These are phyloP conservation scores for Phlebiopsis gigantea DNA, from an alignment of 768 basidiomycete genomes.

Conservation along the genomic window DNA sequence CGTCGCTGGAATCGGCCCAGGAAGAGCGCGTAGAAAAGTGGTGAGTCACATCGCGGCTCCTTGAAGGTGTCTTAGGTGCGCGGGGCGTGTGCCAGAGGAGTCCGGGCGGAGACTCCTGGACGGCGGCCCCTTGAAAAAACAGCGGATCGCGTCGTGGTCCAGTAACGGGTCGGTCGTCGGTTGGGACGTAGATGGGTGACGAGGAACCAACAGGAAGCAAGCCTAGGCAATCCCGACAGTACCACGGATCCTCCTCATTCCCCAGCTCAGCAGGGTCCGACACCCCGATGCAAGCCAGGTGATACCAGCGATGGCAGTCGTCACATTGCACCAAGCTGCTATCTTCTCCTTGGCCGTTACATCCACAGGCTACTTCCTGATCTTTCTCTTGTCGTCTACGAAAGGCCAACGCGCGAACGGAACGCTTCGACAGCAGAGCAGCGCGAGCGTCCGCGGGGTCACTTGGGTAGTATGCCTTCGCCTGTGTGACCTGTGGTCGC, in stretches of 20 bases:
- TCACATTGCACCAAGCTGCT: conserved; percentile 82
- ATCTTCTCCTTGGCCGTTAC: conserved; percentile 57
- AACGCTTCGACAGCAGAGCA: conserved; percentile 68
- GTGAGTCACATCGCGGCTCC: conserved; percentile 11
- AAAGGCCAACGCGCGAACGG: conserved; percentile 55
- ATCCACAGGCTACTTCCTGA: conserved; percentile 61
- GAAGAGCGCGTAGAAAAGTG: conserved; percentile 30
- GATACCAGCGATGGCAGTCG: conserved; percentile 76
- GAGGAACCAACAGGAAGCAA: conserved; percentile 38
- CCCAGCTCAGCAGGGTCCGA: conserved; percentile 58
- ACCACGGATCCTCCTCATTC: conserved; percentile 78
- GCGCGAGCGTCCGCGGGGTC: conserved; percentile 76
- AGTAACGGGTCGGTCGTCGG: conserved; percentile 42
- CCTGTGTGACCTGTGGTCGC: neutral
- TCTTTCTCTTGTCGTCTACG: conserved; percentile 42
- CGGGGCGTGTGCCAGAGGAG: conserved; percentile 39
- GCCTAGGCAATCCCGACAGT: conserved; percentile 51
- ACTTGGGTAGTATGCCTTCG: conserved; percentile 35
- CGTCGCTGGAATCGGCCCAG: conserved; percentile 46
- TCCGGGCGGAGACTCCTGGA: conserved; percentile 50
- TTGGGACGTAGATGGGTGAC: conserved; percentile 69
- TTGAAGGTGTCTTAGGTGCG: conserved; percentile 48
- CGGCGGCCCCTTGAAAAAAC: conserved; percentile 47
- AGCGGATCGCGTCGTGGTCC: conserved; percentile 46
- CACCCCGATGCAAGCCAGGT: conserved; percentile 76